These are phyloP conservation scores for Yamadazyma oceani DNA, from an alignment of 1,139 yeast species.

Conservation along the genomic window DNA sequence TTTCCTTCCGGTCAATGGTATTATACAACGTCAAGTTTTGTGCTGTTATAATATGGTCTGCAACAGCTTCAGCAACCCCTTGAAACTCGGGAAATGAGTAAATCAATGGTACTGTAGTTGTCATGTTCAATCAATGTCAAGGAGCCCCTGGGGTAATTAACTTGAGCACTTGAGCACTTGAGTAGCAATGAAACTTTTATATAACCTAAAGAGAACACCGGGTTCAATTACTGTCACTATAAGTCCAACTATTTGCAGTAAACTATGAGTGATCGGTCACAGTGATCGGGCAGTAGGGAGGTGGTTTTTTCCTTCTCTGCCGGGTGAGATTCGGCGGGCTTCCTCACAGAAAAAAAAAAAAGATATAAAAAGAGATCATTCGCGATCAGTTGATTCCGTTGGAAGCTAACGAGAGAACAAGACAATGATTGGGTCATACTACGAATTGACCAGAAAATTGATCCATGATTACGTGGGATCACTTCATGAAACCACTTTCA, in stretches of 20 bases:
- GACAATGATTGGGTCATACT: conserved; percentile 21
- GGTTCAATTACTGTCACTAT: no score
- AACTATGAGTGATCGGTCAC: no score
- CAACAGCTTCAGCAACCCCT: conserved; percentile 94
- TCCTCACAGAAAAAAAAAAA: no score
- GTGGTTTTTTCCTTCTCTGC: no score
- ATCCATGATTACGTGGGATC: conserved; percentile 27
- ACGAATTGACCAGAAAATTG: conserved; percentile 26
- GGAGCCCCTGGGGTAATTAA: no score
- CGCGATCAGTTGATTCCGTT: neutral
- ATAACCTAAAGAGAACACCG: no score
- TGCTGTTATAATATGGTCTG: conserved; percentile 79
- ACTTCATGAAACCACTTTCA: conserved; percentile 12
- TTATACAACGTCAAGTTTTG: conserved; percentile 70
- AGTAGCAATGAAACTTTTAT: no score
- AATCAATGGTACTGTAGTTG: conserved; percentile 88
- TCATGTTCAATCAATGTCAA: no score
- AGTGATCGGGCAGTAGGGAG: no score
- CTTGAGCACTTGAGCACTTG: no score
- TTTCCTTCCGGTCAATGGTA: conserved; percentile 41
- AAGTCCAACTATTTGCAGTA: no score
- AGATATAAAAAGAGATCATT: no score
- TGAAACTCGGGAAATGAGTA: conserved; percentile 87
- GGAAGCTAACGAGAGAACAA: neutral
- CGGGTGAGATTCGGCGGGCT: neutral